Evolutionary conservation across 2,329 filamentous ascomycete species (phyloP), one percentile per base, ranked within the genome.

Genomic region (Juglanconis oblonga): DNA sequence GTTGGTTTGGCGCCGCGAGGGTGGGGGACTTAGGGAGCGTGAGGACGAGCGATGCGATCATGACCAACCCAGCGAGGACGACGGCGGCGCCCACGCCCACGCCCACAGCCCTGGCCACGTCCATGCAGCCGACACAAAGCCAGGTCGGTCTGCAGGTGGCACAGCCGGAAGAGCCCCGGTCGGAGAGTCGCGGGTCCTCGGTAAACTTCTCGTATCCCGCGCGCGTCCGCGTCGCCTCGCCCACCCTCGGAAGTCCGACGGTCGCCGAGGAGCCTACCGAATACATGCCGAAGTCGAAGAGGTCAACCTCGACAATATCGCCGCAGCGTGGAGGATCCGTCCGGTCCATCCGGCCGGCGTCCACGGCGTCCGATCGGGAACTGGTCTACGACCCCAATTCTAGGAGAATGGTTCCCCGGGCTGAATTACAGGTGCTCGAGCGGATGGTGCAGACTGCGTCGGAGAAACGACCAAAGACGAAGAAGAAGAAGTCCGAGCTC

Each of bases 311-410:
- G 13, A 65, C 64, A 57, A 51, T 64, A 29, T 68, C 71, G 49
- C 68, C 67, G 10, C 66, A 65, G 14, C 68, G 67, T 50, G 62
- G 61, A 7, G 64, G 66, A 32, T 66, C 72, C 1, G 63, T 64
- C 3, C 63, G 65, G 8, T 67, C 61, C 9, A 65, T 65, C 9
- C 66, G 65, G 58, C 64, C 67, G 17, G 61, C 64, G 10, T 69
- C 73, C 4, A 57, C 64, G 2, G 58, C 64, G 5, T 69, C 76
- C 47, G 74, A 79, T 47, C 68, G 79, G 64, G 70, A 75, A 36
- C 66, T 89, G 70, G 81, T 89, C 51, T 86, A 87, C 66, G 86
- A 88, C 64, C 78, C 85, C n/a, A 87, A 88, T 65, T 87, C 86
- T 14, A 79, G 86, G 65, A 81, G 86, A 61, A 86, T 87, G 78